Base-by-base conservation (phyloP, 768 basidiomycete species). In the Termitomyces sp. region DNA sequence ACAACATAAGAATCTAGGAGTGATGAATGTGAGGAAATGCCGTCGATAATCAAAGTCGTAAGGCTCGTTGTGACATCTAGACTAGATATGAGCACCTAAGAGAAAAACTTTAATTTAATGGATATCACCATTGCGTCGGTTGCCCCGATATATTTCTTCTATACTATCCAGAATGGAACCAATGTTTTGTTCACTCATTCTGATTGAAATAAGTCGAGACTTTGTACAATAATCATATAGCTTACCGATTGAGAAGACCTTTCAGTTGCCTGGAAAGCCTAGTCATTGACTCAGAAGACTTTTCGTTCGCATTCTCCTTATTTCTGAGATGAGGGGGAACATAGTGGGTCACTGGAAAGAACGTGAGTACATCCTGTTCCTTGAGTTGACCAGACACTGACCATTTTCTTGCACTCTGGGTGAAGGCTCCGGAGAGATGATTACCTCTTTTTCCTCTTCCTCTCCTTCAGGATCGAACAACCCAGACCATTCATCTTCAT, bases 101-200 rank as follows among this genome's bases (percentile, higher is more conserved):
- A 33, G 23, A 36, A 47, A 30, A 23, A 46, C 14, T 18, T 50
- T 6, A 32, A 51, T 46, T 0, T 0, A 46, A n/a, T 28, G 55
- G 57, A 77, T 16, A 7, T 44, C 55, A 93, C 94, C 91, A 70
- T 96, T 85, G 56, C 95, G 81, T 46, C 86, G 77, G 71, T 93
- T 74, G 30, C 84, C 83, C 55, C 91, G 80, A 68, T 95, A 96
- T 12, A 91, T 68, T 3, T 82, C 84, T 67, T 95, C 93, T 14
- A 95, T 75, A 41, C 82, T 81, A 46, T 83, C 83, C 18, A 95
- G 66, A 30, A 96, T 90, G 0, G 82, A 79, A 2, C 81, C 77
- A 57, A 96, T 88, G 62, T 95, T 97, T 69, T 89, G 89, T 71
- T 98, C 95, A 63, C 88, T 93, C 85, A 96, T 81, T 63, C 94